These are phyloP conservation scores for Hemisphaericaspora lyxosophila DNA, from an alignment of 1,139 yeast genomes.

Conservation along the genomic window DNA sequence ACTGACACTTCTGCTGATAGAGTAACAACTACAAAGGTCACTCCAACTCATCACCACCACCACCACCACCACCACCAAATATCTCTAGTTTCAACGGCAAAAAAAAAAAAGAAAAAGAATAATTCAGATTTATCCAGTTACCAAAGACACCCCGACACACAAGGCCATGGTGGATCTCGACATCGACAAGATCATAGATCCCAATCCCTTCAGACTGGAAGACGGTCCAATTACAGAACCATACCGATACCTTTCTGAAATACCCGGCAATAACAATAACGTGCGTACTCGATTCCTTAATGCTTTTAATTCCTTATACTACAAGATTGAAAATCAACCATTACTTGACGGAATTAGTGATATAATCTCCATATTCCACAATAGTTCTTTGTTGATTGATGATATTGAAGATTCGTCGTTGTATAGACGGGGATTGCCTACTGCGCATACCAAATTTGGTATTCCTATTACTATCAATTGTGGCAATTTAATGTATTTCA, in stretches of 20 bases:
- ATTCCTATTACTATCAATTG: conserved; percentile 77
- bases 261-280: conserved; percentile 36
- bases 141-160: too few relatives aligned
- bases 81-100: too few relatives aligned
- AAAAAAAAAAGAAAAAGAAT: too few relatives aligned
- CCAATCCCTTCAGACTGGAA: neutral
- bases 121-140: too few relatives aligned
- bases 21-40: too few relatives aligned
- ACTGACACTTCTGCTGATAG: too few relatives aligned
- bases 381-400: conserved; percentile 52
- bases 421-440: conserved; percentile 70
- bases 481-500: conserved; percentile 79
- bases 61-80: too few relatives aligned
- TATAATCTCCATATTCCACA: conserved; percentile 30
- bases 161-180: conserved; percentile 6
- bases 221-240: conserved; percentile 19
- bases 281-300: conserved; percentile 28
- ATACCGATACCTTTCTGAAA: conserved; percentile 26
- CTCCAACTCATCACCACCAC: too few relatives aligned
- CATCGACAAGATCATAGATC: conserved; percentile 8
- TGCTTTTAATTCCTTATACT: conserved; percentile 35
- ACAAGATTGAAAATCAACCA: conserved; percentile 20
- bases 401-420: conserved; percentile 82
- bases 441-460: conserved; percentile 78
- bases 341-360: conserved; percentile 23